Evolutionary conservation across 2,329 filamentous ascomycete species (phyloP), one percentile per base, ranked within the genome.

Genomic region (Byssochlamys sp.): DNA sequence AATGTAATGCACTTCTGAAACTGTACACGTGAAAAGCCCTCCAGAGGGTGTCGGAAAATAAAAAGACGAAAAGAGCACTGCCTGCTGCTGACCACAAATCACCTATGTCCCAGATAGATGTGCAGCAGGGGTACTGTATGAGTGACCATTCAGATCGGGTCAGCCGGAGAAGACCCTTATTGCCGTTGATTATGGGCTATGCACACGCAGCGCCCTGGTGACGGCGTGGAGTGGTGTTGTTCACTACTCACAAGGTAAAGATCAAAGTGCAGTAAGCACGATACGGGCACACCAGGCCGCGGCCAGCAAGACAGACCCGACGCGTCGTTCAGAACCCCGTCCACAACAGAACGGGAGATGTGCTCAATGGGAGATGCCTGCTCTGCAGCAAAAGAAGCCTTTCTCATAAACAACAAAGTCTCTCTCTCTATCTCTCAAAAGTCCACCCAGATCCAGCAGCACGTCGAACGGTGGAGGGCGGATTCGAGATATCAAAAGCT

Each of bases 11-110:
- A 28, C 49, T 24, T 51, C 49, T 51, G 57, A 63, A 62, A 57
- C 58, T 60, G 57, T 59, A 65, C 58, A 59, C 56, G 56, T 59
- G 62, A 60, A 65, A 45, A 59, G 55, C 61, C 61, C 64, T 66
- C 59, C 63, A 60, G 62, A 65, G 60, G 58, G 58, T 62, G 59
- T 39, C 10, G 14, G n/a, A 54, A 54, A 28, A 10, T 26, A 19
- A 39, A 11, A 31, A 31, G 19, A 31, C 4, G 7, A 26, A 55
- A 54, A 39, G 14, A 39, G 33, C 25, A 26, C 29, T 45, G 25
- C 60, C 53, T 55, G 24, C 53, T 55, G 33, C 33, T 26, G 27
- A 53, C 54, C 39, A 55, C 52, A 33, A 19, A 57, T 57, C 54
- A 56, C 55, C 55, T 48, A 53, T 61, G 55, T 57, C 56, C 57